A percentile compares a stretch with the other conserved stretches of the same genome.
These are phyloP conservation scores for Tricholoma furcatifolium DNA, from an alignment of 768 basidiomycete genomes.

Conservation along the genomic window DNA sequence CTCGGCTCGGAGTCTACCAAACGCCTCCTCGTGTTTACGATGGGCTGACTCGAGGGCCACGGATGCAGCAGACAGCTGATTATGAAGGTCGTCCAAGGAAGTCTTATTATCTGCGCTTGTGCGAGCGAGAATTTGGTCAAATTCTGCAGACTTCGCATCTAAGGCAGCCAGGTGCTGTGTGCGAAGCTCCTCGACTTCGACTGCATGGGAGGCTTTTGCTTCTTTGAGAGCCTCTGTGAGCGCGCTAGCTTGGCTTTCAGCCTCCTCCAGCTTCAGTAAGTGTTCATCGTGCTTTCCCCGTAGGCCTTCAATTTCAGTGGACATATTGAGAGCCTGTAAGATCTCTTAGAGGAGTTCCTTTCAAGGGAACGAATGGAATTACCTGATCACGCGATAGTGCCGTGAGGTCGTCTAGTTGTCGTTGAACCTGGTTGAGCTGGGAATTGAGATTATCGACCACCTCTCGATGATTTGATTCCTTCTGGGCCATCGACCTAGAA, in stretches of 20 bases:
- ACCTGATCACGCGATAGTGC: constrained; percentile 87
- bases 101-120: constrained; percentile 51
- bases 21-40: constrained; percentile 57
- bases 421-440: constrained; percentile 66
- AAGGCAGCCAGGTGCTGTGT: constrained; percentile 32
- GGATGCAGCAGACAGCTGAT: constrained; percentile 44
- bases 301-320: constrained; percentile 77
- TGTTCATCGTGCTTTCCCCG: constrained; percentile 58
- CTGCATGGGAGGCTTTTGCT: constrained; percentile 25
- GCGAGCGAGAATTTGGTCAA: constrained; percentile 43
- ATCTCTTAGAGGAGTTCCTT: neutral
- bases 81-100: constrained; percentile 35
- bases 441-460: constrained; percentile 67
- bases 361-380: constrained; percentile 5
- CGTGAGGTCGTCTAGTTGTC: constrained; percentile 80
- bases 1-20: constrained; percentile 54
- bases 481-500: constrained; percentile 92
- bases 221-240: constrained; percentile 41
- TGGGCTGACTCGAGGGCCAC: constrained; percentile 44
- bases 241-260: constrained; percentile 55
- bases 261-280: constrained; percentile 49
- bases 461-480: constrained; percentile 88
- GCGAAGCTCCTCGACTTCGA: constrained; percentile 44
- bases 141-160: constrained; percentile 25
- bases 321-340: constrained; percentile 78